Base-by-base conservation (phyloP, 768 basidiomycete species). In the Russula griseocarnosa region DNA sequence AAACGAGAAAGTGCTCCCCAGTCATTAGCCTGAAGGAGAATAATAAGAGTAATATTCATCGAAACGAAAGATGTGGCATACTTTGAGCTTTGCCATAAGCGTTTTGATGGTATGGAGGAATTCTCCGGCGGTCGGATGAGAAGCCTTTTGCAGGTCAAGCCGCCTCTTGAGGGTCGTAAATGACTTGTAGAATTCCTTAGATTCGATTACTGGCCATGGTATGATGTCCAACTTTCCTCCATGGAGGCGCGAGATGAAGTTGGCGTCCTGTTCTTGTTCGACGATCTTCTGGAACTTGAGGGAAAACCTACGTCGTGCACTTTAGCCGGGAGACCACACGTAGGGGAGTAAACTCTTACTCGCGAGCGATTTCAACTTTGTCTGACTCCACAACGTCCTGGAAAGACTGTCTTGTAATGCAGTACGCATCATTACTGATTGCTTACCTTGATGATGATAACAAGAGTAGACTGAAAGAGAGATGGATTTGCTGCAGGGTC, bases 131-230 rank as follows among this genome's bases (percentile, higher is more conserved):
- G 78, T 75, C 0, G 70, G 72, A 66, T 86, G 83, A 0, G 84
- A 83, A 1, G 80, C 53, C 2, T 68, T 65, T 63, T 85, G 83
- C 44, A 76, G 74, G 63, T 85, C 82, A 5, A 86, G 70, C 1
- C 73, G 74, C 54, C 70, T 73, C 66, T 81, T 83, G 36, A 86
- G 66, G 0, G 72, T 70, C 0, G 75, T 73, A 57, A 86, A 86
- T 26, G 84, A 67, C 3, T 71, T 75, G 63, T 87, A 86, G 70
- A 86, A 86, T 24, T 83, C 79, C 40, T 73, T 77, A 0, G 84
- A 85, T 65, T 83, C 82, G 34, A 86, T 86, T 47, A 86, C 82
- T 0, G 84, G 84, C 85, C 85, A 86, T 5, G 85, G 85, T 20
- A 86, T 77, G 9, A 87, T 86, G 49, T 76, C 77, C 8, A 86